Evolutionary conservation across 2,329 filamentous ascomycete genomes (phyloP).

Genomic region (Ceratocystis eucalypticola): DNA sequence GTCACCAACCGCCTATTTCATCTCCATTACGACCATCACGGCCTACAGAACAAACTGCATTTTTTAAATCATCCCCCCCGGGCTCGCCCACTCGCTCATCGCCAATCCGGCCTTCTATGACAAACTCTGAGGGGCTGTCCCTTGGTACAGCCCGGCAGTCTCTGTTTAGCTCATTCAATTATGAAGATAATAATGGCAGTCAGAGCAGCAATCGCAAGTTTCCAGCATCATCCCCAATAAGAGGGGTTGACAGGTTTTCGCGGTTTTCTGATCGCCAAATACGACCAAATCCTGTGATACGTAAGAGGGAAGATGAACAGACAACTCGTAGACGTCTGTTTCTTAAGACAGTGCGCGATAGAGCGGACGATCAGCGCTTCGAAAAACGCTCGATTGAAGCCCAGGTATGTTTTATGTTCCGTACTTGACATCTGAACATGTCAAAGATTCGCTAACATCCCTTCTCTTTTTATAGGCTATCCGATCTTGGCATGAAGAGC

Average conservation of each 20-base stretch:
- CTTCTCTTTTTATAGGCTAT: conserved; percentile 4
- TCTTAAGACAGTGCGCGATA: conserved; percentile 50
- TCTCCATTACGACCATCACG: conserved; percentile 49
- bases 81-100: conserved; percentile 12
- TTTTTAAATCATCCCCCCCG: conserved; percentile 15
- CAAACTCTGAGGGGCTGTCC: conserved; percentile 16
- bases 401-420: conserved; percentile 25
- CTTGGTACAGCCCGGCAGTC: conserved; percentile 27
- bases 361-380: conserved; percentile 46
- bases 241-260: conserved; percentile 23
- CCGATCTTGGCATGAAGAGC: conserved; percentile 19
- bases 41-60: conserved; percentile 15
- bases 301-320: conserved; percentile 46
- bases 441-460: background rate
- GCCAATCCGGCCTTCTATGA: conserved; percentile 26
- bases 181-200: background rate
- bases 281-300: conserved; percentile 50
- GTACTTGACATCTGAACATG: background rate
- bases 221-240: conserved; percentile 4
- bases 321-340: conserved; percentile 55
- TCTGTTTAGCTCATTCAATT: conserved; percentile 4
- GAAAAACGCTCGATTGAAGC: conserved; percentile 50
- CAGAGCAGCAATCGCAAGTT: background rate
- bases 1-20: conserved; percentile 28
- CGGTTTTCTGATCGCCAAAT: conserved; percentile 41